These are phyloP conservation scores for Solanum chaucha DNA, from an alignment of 257 asterid genomes.

Conservation along the genomic window DNA sequence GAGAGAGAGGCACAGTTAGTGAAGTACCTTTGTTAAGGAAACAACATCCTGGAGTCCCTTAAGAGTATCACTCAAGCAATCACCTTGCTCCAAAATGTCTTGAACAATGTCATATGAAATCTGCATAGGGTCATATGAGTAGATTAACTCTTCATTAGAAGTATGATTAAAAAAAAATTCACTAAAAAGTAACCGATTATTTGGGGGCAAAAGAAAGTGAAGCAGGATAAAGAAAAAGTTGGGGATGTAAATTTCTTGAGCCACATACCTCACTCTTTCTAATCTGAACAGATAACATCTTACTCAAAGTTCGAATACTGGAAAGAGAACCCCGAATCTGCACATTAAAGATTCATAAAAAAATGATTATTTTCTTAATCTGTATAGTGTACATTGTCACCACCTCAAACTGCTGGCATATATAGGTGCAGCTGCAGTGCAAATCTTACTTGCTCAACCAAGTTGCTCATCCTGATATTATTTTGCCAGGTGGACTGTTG, in stretches of 20 bases:
- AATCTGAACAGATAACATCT: conserved; percentile 62
- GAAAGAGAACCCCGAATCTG: conserved; percentile 84
- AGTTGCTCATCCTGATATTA: conserved; percentile 78
- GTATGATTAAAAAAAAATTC: neutral
- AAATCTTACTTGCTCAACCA: conserved; percentile 92
- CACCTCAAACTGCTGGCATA: neutral
- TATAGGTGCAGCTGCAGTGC: neutral
- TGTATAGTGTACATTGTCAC: neutral
- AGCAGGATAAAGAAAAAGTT: neutral
- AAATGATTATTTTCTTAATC: neutral
- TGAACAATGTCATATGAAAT: conserved; percentile 68
- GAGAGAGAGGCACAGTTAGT: neutral
- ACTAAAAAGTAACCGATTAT: neutral
- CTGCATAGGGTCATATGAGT: conserved; percentile 29
- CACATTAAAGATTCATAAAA: neutral
- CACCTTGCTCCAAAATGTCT: conserved; percentile 81
- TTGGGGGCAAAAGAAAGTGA: conserved; percentile 1
- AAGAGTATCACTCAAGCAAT: conserved; percentile 62
- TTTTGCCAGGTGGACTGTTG: conserved; percentile 97
- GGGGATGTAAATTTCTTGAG: neutral
- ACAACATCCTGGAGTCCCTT: conserved; percentile 92
- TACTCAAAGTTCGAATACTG: conserved; percentile 72
- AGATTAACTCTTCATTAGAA: neutral
- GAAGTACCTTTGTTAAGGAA: conserved; percentile 75
- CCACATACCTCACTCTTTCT: conserved; percentile 76